Evolutionary conservation across 441 rosid species (phyloP), one percentile per base, ranked within the genome.

Genomic region (Populus tomentosa): DNA sequence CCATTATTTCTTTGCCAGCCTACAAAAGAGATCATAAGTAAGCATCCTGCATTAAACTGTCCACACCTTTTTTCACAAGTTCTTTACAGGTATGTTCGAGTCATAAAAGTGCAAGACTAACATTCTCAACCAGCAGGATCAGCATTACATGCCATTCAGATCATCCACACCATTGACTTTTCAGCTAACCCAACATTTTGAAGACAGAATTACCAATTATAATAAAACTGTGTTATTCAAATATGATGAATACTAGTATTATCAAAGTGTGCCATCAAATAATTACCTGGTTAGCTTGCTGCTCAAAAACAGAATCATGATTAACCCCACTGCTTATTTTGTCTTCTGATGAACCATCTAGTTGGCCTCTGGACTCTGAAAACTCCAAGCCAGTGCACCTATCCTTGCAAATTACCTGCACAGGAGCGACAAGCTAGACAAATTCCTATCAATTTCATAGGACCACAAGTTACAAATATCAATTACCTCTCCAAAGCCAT

Each of bases 401-500:
- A 36, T 82, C 83, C 76, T 84, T 84, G 72, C 80, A 79, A 38
- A 79, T 40, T 66, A 86, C 83, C 89, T 84, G 79, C 76, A 73
- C 35, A 20, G 30, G 42, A 79, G 71, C 23, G 72, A 69, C 76
- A 79, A 67, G 61, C n/a, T 78, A 26, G 21, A 70, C 35, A 64
- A 75, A 69, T 64, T 33, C 76, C 72, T 50, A 46, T 16, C 63
- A 35, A 59, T 32, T 70, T 70, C 72, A 53, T 0, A 30, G 73
- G 23, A 28, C 26, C 24, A 46, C 20, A 23, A 40, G 63, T 18
- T 7, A 21, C 26, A 36, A 67, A 72, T 62, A 40, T 32, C 30
- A 68, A 71, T 30, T 83, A 86, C 89, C 86, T 86, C 79, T 64
- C 89, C 87, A 70, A 70, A 71, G 59, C 89, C 89, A 76, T 86